Conservation (phyloP, 371 early-diverging fungal species). For the Mortierella sp. region DNA sequence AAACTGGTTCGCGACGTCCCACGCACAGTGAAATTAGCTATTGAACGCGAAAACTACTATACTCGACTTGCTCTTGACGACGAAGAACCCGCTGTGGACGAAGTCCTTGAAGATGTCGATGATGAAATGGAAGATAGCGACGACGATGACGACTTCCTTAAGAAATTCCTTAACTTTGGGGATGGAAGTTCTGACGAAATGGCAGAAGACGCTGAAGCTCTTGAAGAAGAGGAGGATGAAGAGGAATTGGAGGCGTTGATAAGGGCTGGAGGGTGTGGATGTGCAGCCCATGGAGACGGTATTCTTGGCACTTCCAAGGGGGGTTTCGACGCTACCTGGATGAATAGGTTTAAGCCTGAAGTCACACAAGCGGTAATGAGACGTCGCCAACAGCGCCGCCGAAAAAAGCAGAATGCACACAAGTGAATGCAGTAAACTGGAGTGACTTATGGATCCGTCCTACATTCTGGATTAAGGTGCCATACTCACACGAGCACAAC, state of each 20-base stretch:
- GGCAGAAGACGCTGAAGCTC: neutral
- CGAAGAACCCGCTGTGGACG: slow-evolving; percentile 55
- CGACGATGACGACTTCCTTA: slow-evolving; percentile 23
- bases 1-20: slow-evolving; percentile 62
- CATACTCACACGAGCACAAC: too few relatives aligned
- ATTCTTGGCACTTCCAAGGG: slow-evolving; percentile 39
- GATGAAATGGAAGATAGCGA: slow-evolving; percentile 36
- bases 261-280: slow-evolving; percentile 55
- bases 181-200: slow-evolving; percentile 4
- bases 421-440: too few relatives aligned
- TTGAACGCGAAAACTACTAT: slow-evolving; percentile 62
- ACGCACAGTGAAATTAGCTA: slow-evolving; percentile 55
- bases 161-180: neutral
- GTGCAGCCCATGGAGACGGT: slow-evolving; percentile 51
- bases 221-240: slow-evolving; percentile 27
- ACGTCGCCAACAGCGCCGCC: slow-evolving; percentile 35
- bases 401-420: slow-evolving; percentile 5
- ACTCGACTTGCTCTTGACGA: slow-evolving; percentile 50
- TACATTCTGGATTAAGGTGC: too few relatives aligned
- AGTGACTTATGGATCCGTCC: too few relatives aligned
- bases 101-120: slow-evolving; percentile 46
- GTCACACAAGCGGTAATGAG: slow-evolving; percentile 20
- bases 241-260: slow-evolving; percentile 47
- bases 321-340: slow-evolving; percentile 53
- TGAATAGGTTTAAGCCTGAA: slow-evolving; percentile 44